Evolutionary conservation across 129 eudicot species (phyloP).

Genomic region (Escallonia rubra): DNA sequence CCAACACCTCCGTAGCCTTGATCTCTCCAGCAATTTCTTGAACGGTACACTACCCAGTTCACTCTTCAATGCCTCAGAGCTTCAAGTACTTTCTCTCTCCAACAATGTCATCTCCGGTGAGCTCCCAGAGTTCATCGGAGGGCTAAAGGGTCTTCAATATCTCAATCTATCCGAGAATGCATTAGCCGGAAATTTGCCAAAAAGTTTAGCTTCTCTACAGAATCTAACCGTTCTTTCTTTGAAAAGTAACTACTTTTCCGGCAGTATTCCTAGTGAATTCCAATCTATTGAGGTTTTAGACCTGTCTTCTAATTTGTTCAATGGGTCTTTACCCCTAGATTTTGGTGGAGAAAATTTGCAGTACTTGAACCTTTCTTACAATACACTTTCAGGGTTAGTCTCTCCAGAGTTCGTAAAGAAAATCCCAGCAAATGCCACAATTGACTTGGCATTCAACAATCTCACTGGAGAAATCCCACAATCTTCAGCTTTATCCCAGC

Average conservation of each 20-base stretch:
- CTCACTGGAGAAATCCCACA: conserved; percentile 73
- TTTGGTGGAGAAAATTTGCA: conserved; percentile 53
- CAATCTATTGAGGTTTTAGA: conserved; percentile 46
- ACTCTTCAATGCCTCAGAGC: conserved; percentile 55
- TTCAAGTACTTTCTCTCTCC: conserved; percentile 55
- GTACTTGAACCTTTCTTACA: conserved; percentile 67
- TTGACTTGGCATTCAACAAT: conserved; percentile 74
- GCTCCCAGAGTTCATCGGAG: conserved; percentile 31
- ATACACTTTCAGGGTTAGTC: conserved; percentile 53
- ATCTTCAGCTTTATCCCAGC: conserved; percentile 27
- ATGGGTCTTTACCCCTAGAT: conserved; percentile 49
- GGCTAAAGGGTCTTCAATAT: conserved; percentile 19
- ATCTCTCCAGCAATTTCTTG: conserved; percentile 62
- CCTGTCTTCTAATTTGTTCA: conserved; percentile 57
- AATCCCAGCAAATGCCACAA: conserved; percentile 43
- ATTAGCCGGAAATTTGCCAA: conserved; percentile 55
- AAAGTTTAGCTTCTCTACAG: conserved; percentile 30
- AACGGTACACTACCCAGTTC: conserved; percentile 69
- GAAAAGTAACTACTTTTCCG: conserved; percentile 55
- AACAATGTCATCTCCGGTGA: conserved; percentile 62
- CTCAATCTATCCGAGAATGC: conserved; percentile 69
- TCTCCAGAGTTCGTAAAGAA: conserved; percentile 29
- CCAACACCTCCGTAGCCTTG: conserved; percentile 50
- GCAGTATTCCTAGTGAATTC: conserved; percentile 51
- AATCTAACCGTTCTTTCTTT: conserved; percentile 55